Conservation (phyloP, 805 yeast species). For the Ogataea salicorniae region DNA sequence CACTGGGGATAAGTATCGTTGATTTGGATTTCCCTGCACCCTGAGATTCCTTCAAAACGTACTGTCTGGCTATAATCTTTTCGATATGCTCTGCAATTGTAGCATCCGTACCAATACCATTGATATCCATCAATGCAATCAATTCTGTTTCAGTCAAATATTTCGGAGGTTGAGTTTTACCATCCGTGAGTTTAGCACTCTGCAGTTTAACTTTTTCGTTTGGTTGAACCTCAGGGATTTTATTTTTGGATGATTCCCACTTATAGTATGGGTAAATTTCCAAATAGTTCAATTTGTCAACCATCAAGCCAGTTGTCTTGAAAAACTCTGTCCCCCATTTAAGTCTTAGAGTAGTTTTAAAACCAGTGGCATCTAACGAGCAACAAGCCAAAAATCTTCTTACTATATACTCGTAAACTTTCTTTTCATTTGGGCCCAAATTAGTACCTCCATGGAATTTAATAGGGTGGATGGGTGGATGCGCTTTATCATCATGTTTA, state of each 20-base stretch:
- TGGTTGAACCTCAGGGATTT: slow-evolving; percentile 56
- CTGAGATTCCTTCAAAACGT: slow-evolving; percentile 44
- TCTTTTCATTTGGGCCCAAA: slow-evolving; percentile 47
- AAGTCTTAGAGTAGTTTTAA: slow-evolving; percentile 52
- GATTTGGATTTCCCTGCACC: slow-evolving; percentile 34
- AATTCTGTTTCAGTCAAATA: slow-evolving; percentile 89
- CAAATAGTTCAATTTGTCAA: slow-evolving; percentile 67
- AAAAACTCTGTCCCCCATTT: slow-evolving; percentile 80
- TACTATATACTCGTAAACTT: slow-evolving; percentile 81
- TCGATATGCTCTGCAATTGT: slow-evolving; percentile 97
- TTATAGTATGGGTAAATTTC: slow-evolving; percentile 74
- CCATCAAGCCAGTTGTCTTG: slow-evolving; percentile 66
- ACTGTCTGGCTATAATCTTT: slow-evolving; percentile 64
- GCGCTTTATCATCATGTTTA: slow-evolving; percentile 86
- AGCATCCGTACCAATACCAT: slow-evolving; percentile 98
- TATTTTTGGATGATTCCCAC: slow-evolving; percentile 61
- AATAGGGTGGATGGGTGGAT: slow-evolving; percentile 97
- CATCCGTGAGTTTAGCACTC: slow-evolving; percentile 58
- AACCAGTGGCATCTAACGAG: slow-evolving; percentile 84
- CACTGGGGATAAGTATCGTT: slow-evolving; percentile 63
- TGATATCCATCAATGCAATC: slow-evolving; percentile 89
- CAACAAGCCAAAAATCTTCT: slow-evolving; percentile 89
- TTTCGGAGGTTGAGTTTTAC: slow-evolving; percentile 75
- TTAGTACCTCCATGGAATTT: slow-evolving; percentile 23
- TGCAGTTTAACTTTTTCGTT: slow-evolving; percentile 55